Evolutionary conservation across 106 monocot species (phyloP).

Genomic region (Dendrobium chrysotoxum): DNA sequence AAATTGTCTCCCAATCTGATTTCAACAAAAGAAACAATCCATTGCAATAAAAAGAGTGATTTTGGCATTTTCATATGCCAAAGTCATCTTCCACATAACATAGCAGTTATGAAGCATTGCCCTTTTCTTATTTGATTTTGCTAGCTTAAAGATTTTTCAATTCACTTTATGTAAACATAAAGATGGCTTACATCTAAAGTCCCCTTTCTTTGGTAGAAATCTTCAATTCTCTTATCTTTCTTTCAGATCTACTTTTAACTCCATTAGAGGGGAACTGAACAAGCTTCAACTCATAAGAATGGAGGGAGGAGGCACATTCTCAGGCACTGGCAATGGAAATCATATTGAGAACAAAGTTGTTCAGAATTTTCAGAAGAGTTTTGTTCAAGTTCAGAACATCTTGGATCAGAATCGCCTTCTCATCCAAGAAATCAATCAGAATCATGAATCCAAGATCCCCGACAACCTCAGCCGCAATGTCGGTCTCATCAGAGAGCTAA

Average conservation of each 20-base stretch:
- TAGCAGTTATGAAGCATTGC: no score
- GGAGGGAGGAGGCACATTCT: neutral
- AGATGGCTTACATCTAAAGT: no score
- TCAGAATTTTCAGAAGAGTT: slow-evolving; percentile 9
- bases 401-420: slow-evolving; percentile 11
- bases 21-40: no score
- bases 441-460: slow-evolving; percentile 11
- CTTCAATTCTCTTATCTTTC: neutral
- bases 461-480: slow-evolving; percentile 10
- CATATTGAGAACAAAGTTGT: slow-evolving; percentile 5
- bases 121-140: no score
- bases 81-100: no score
- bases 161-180: no score
- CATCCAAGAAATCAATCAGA: slow-evolving; percentile 13
- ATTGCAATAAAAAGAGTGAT: no score
- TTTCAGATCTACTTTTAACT: neutral
- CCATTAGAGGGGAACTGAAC: neutral
- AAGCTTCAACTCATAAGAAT: neutral
- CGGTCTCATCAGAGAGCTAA: slow-evolving; percentile 12
- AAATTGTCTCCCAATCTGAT: no score
- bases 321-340: neutral
- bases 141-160: no score
- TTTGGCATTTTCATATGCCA: no score
- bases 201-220: no score
- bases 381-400: slow-evolving; percentile 15